Base-by-base conservation (phyloP, 345 rosid genomes). In the Aethionema arabicum region DNA sequence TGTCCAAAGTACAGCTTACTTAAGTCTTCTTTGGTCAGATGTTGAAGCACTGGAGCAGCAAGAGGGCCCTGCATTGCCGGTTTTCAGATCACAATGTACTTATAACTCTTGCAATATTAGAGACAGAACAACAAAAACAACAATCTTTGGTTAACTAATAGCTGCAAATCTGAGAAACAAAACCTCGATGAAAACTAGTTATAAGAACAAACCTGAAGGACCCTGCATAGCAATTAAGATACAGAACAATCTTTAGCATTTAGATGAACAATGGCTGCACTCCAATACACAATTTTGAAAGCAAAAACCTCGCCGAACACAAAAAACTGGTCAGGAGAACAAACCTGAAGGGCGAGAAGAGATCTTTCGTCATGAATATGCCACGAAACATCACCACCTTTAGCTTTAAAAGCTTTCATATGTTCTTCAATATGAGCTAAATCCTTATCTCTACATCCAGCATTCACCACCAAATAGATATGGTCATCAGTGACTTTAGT, bases 371-470 rank as follows among this genome's bases (percentile, higher is more conserved):
- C 99, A 48, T 90, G 95, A 55, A 95, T 81, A 73, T 90, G 93
- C 97, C 99, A 95, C 0, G 82, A 81, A 69, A 95, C 97, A 82
- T 85, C 87, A 14, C 99, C 96, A 57, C 97, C 97, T 75, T 88
- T 90, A 63, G 86, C 78, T 64, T 82, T 86, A 75, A 88, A 95
- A 52, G 92, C 80, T 76, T 90, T 95, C 97, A 93, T 85, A 46
- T 93, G 97, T 72, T 78, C 86, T 74, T 93, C 97, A 35, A 93
- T 87, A 65, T 93, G 97, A 70, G 99, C 97, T 65, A 93, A 80
- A 79, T 93, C 99, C 84, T 93, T 90, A 63, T 90, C 99, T 71
- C 99, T 86, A 72, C 97, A 95, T 21, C 99, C 99, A 39, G 97
- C 99, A 85, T 90, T 90, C 54, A 95, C 97, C 67, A 95, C 99